phyloP scores from a whole-genome alignment of 2,329 filamentous ascomycete genomes.

The Purpureocillium lavendulum region DNA sequence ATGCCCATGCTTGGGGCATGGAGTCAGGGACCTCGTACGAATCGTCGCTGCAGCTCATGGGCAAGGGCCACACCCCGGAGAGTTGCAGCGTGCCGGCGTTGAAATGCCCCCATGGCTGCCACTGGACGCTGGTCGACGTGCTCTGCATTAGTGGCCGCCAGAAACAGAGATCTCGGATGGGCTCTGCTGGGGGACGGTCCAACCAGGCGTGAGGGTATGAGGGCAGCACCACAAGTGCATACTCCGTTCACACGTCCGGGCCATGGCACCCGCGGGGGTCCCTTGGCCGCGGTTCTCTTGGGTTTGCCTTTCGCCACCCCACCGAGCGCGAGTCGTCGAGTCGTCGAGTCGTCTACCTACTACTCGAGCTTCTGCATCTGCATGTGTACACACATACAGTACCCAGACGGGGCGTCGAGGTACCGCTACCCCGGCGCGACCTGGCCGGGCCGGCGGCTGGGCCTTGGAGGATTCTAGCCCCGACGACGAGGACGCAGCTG shows the following conservation, averaged over 20 bases:
- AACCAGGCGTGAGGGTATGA: conserved; percentile 11
- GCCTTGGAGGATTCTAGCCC: no score
- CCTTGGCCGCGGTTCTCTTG: conserved; percentile 1
- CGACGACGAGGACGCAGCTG: no score
- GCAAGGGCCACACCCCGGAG: background rate
- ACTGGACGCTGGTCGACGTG: no score
- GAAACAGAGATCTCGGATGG: conserved; percentile 23
- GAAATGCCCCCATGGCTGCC: no score
- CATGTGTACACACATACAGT: background rate
- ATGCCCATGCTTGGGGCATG: background rate
- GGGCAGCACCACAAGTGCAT: no score
- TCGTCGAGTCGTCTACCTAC: background rate
- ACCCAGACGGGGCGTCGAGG: no score
- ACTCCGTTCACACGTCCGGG: no score
- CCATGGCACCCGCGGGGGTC: no score
- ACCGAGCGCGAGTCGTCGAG: conserved; percentile 1
- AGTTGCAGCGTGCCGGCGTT: no score
- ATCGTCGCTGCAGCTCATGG: conserved; percentile 6
- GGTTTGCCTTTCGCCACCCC: conserved; percentile 7
- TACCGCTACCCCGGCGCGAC: no score
- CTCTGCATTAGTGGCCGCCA: conserved; percentile 25
- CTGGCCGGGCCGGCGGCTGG: no score
- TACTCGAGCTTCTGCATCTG: background rate
- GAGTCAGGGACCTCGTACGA: background rate
- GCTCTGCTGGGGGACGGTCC: conserved; percentile 15